Evolutionary conservation across 768 basidiomycete species (phyloP).

Genomic region (Mycena haematopus): DNA sequence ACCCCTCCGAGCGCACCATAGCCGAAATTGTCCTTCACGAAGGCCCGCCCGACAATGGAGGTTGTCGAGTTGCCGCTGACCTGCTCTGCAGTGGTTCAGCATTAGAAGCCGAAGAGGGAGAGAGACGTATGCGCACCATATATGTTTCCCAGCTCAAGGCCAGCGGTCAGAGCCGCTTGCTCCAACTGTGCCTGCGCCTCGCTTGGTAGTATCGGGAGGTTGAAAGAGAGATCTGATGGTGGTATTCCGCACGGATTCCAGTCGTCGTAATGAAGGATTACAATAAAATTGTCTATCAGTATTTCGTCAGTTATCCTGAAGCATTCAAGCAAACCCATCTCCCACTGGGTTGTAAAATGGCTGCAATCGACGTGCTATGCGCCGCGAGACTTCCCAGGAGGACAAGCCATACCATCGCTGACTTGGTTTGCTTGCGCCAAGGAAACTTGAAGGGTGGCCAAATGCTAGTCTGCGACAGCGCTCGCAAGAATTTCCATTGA

Average conservation of each 20-base stretch:
- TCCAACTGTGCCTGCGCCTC: conserved; percentile 8
- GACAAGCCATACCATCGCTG: conserved; percentile 5
- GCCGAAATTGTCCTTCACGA: not conserved
- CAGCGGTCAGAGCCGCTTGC: not conserved
- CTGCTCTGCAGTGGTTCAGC: not conserved
- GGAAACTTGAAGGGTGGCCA: conserved; percentile 7
- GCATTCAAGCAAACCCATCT: conserved; percentile 5
- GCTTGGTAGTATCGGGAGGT: conserved; percentile 2
- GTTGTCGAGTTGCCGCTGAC: not conserved
- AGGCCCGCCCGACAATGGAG: not conserved
- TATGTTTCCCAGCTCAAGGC: conserved; percentile 2
- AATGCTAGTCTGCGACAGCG: conserved; percentile 6
- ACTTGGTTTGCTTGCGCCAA: conserved; percentile 7
- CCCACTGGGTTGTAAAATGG: conserved; percentile 9
- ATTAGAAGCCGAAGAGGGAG: not conserved
- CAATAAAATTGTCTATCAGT: conserved; percentile 2
- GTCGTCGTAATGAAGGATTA: conserved; percentile 7
- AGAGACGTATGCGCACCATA: conserved; percentile 6
- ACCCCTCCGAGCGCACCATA: not conserved
- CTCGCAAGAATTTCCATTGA: conserved; percentile 9
- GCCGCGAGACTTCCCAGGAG: conserved; percentile 9
- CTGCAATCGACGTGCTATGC: conserved; percentile 8
- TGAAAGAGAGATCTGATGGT: conserved; percentile 4
- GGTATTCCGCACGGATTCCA: conserved; percentile 7
- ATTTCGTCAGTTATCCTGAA: conserved; percentile 10